These are phyloP conservation scores for Boletus vinaceobasis DNA, from an alignment of 768 basidiomycete species.

Conservation along the genomic window DNA sequence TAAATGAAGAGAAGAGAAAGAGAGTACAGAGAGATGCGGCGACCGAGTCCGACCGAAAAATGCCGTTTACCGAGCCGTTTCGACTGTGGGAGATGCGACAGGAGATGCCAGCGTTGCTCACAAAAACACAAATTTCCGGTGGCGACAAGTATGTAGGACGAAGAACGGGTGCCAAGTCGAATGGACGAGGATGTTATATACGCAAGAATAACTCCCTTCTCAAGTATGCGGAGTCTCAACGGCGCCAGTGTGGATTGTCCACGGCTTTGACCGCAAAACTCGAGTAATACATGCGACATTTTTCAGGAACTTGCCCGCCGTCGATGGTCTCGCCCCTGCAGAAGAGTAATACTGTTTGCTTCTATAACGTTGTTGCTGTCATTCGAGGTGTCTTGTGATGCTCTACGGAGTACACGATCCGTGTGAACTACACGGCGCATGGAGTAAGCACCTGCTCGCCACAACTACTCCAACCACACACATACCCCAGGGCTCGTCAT, in stretches of 20 bases:
- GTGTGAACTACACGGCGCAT: conserved; percentile 12
- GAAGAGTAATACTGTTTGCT: conserved; percentile 23
- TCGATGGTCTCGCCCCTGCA: conserved; percentile 14
- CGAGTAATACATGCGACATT: conserved; percentile 15
- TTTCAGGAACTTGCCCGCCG: conserved; percentile 18
- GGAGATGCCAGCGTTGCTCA: conserved; percentile 16
- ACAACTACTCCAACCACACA: neutral
- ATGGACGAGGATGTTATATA: conserved; percentile 21
- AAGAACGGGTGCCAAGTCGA: neutral
- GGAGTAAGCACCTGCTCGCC: neutral
- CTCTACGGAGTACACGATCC: conserved; percentile 6
- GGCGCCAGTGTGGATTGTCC: conserved; percentile 20
- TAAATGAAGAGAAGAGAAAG: conserved; percentile 12
- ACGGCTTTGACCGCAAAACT: conserved; percentile 11
- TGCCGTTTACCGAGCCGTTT: conserved; percentile 31
- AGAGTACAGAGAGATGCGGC: conserved; percentile 13
- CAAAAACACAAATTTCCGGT: neutral
- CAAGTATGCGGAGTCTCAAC: conserved; percentile 30
- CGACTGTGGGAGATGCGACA: conserved; percentile 18
- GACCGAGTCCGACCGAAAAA: conserved; percentile 17
- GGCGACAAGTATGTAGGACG: conserved; percentile 1
- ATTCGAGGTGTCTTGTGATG: conserved; percentile 26
- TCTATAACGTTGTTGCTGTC: conserved; percentile 25
- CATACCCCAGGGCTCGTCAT: neutral
- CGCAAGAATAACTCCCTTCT: conserved; percentile 5